Conservation (phyloP, 1,139 yeast genomes). For the Scheffersomyces insectosa region DNA sequence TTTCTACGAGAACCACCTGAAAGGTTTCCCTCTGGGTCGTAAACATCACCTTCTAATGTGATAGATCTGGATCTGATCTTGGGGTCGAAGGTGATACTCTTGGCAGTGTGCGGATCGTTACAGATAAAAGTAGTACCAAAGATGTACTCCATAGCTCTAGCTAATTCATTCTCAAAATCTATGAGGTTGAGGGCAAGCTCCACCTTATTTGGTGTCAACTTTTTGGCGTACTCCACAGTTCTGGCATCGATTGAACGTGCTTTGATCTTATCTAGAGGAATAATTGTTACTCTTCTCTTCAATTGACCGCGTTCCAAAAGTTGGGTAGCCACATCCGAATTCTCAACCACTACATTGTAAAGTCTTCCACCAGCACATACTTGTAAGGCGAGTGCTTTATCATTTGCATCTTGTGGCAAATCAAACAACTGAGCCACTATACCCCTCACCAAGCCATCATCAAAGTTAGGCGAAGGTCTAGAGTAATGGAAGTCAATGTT, state of each 20-base stretch:
- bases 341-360: constrained; percentile 89
- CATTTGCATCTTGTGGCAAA: constrained; percentile 55
- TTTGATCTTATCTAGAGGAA: constrained; percentile 85
- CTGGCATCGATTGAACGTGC: constrained; percentile 50
- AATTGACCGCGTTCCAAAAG: constrained; percentile 77
- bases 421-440: constrained; percentile 84
- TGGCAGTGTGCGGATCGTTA: constrained; percentile 84
- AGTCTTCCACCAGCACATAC: constrained; percentile 92
- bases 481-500: constrained; percentile 77
- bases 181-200: constrained; percentile 83
- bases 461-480: constrained; percentile 62
- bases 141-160: constrained; percentile 86
- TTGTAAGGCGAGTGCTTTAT: constrained; percentile 82
- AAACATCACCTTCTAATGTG: constrained; percentile 89
- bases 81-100: constrained; percentile 83
- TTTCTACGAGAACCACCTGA: constrained; percentile 89
- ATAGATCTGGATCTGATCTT: constrained; percentile 81
- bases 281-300: constrained; percentile 82
- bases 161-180: constrained; percentile 68
- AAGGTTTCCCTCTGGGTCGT: constrained; percentile 94
- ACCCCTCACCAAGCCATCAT: constrained; percentile 71
- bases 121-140: constrained; percentile 90
- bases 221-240: constrained; percentile 60
- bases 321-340: constrained; percentile 79
- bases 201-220: constrained; percentile 76